Base-by-base conservation (phyloP, 768 basidiomycete species). In the Naganishia vaughanmartiniae region DNA sequence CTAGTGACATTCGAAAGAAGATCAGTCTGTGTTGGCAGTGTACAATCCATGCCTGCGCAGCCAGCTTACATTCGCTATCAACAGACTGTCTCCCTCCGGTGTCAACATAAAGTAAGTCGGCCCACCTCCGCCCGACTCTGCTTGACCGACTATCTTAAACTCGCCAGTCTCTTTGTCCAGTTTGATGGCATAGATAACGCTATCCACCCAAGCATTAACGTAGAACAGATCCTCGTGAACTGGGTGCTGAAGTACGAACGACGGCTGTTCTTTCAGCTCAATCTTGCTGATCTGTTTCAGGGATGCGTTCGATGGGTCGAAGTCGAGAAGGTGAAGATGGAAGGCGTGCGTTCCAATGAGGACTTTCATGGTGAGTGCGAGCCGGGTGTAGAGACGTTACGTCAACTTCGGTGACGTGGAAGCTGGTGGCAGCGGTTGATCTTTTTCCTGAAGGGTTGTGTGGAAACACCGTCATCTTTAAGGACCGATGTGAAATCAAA, bases 51-150 rank as follows among this genome's bases (percentile, higher is more conserved):
- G n/a, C 31, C 6, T 6, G 0, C 45, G 17, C 12, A 30, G 65
- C 17, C 19, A 57, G 42, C 67, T 68, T 10, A 68, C 67, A 24
- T 68, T 68, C 24, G 67, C 67, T 12, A 68, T 56, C 12, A 68
- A 36, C 36, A 68, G 33, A n/a, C 54, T 68, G n/a, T 55, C 54
- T 15, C 67, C 42, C 19, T 68, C 67, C 0, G 54, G 54, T 17
- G 48, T 56, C 39, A 68, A n/a, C 10, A 68, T 26, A 46, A 68
- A 68, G 39, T 56, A 24, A 12, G 67, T 68, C 67, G 67, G 67
- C 4, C 67, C 67, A 9, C 67, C 67, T 26, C 54, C 67, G 10
- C 67, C 67, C 14, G 67, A 54, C 28, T 57, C 42, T 5, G 67
- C 55, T 42, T 68, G 53, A 21, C 36, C n/a, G 14, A 68, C 9